Evolutionary conservation across 2,329 filamentous ascomycete species (phyloP), one percentile per base, ranked within the genome.

Genomic region (Keithomyces neogunnii): DNA sequence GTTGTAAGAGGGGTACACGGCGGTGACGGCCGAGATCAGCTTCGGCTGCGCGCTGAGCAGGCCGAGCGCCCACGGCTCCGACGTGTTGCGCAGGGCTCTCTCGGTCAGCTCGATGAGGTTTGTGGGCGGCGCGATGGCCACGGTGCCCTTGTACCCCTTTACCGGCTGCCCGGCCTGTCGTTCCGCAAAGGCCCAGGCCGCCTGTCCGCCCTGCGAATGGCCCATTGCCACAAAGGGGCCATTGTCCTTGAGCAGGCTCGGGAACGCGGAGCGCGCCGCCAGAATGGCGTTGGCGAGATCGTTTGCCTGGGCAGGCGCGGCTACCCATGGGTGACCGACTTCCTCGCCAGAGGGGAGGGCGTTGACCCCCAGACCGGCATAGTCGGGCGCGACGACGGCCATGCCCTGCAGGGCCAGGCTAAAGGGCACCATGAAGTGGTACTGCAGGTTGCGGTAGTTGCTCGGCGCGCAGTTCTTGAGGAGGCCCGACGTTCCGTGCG

Each of bases 161-260:
- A 66, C 55, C 35, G 66, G 62, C 5, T 57, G 53, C 13, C 54
- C 49, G 9, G 62, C 62, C 50, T 69, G 66, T 26, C 62, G 56
- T 43, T 59, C 54, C 0, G 58, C 60, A 26, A 55, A 57, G 8
- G 51, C 57, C 74, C 74, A 78, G 0, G 69, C 68, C 1, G 65
- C 68, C 2, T 64, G 66, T 6, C 72, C 74, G 28, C 74, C 75
- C 59, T 78, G 71, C 9, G 67, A 73, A 53, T 76, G 71, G 6
- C 74, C 73, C 56, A 73, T 66, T 29, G 67, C 62, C 13, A 75
- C 70, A 50, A 75, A 79, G 0, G 68, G 56, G 1, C 58, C 45
- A 1, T 57, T 62, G 1, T 72, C 57, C 1, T 59, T 58, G 19
- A 19, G 19, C 19, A 19, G 19, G 19, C 19, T 19, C 0, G 69